These are phyloP conservation scores for Quercus lobata DNA, from an alignment of 331 rosid genomes.

Conservation along the genomic window DNA sequence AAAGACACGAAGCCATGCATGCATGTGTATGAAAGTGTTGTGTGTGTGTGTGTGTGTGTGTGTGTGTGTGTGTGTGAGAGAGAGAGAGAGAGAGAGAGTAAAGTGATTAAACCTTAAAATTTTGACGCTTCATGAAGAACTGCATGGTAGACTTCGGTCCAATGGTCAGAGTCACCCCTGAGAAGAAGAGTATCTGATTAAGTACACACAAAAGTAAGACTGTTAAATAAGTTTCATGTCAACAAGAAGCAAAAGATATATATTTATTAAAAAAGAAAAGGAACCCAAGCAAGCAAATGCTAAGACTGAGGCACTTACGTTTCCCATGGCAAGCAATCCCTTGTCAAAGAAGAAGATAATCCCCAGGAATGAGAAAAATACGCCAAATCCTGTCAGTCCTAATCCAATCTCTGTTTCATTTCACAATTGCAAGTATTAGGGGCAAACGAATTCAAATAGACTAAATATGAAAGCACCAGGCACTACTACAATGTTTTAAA, in stretches of 20 bases:
- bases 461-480: not conserved
- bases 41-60: not conserved
- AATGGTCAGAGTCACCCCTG: slow-evolving; percentile 92
- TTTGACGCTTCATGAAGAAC: slow-evolving; percentile 93
- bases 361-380: slow-evolving; percentile 90
- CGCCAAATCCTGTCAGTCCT: slow-evolving; percentile 93
- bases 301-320: slow-evolving; percentile 45
- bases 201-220: slow-evolving; percentile 25
- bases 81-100: not conserved
- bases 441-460: not conserved
- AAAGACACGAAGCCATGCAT: not conserved
- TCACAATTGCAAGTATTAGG: slow-evolving; percentile 27
- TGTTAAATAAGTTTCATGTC: slow-evolving; percentile 16
- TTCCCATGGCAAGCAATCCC: slow-evolving; percentile 98
- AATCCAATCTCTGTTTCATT: slow-evolving; percentile 82
- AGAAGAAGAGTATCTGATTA: slow-evolving; percentile 86
- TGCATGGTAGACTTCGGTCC: slow-evolving; percentile 91
- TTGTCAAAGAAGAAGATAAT: slow-evolving; percentile 87
- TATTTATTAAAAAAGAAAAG: not conserved
- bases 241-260: not conserved
- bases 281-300: not conserved
- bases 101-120: slow-evolving; percentile 59
- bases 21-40: not conserved
- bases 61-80: not conserved
- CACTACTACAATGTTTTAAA: not conserved